phyloP scores from a whole-genome alignment of 805 yeast genomes.

The Tetrapisispora phaffii region DNA sequence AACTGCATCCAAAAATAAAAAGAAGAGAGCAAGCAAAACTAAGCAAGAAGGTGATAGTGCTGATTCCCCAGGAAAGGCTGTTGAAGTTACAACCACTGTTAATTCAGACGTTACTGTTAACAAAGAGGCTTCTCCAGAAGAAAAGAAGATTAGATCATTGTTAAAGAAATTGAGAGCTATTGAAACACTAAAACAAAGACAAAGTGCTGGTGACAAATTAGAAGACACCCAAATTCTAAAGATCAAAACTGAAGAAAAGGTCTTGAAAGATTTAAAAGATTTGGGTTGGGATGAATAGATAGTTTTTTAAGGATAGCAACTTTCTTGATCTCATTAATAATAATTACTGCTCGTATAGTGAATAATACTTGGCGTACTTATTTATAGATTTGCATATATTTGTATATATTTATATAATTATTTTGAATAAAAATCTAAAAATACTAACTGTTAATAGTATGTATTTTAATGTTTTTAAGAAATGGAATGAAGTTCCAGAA shows the following conservation, averaged over 20 bases:
- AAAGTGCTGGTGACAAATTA: conserved; percentile 69
- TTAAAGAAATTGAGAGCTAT: conserved; percentile 94
- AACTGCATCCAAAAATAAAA: conserved; percentile 62
- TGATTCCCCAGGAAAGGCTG: conserved; percentile 5
- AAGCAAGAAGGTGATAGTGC: background rate
- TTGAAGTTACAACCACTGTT: conserved; percentile 4
- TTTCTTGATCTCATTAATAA: background rate
- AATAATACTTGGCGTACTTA: background rate
- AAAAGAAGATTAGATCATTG: conserved; percentile 82
- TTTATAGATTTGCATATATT: conserved; percentile 1
- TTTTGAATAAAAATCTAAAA: background rate
- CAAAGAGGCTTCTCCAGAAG: conserved; percentile 53
- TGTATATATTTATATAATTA: conserved; percentile 1
- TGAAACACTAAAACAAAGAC: conserved; percentile 77
- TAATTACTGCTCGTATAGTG: background rate
- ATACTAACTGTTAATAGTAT: background rate
- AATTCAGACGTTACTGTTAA: background rate
- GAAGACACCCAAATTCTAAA: conserved; percentile 91
- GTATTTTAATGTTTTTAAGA: background rate
- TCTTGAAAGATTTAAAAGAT: conserved; percentile 59
- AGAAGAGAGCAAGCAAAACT: conserved; percentile 55
- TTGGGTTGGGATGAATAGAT: conserved; percentile 59
- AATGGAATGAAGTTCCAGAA: too few relatives aligned
- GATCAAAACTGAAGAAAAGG: conserved; percentile 75
- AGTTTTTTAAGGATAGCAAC: background rate